Conservation (phyloP, 2,329 filamentous ascomycete species). For the Stemphylium beticola region DNA sequence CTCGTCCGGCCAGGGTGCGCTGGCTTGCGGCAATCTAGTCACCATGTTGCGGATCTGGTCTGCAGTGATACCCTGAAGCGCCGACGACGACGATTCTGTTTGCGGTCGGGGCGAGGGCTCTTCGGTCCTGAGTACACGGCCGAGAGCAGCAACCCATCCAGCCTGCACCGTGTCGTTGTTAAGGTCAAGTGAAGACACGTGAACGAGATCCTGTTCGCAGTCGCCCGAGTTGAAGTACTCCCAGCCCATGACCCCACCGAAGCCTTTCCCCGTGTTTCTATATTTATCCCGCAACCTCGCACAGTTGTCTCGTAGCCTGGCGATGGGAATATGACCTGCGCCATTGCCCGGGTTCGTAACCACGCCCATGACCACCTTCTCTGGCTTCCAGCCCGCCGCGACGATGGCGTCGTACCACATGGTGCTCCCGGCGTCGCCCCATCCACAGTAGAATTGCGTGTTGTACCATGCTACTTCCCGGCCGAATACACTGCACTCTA, state of each 20-base stretch:
- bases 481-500: conserved; percentile 61
- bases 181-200: conserved; percentile 29
- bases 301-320: conserved; percentile 63
- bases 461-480: conserved; percentile 82
- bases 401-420: conserved; percentile 61
- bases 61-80: conserved; percentile 32
- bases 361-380: conserved; percentile 79
- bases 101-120: conserved; percentile 25
- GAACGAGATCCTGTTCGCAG: conserved; percentile 35
- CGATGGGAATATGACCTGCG: conserved; percentile 64
- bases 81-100: conserved; percentile 16
- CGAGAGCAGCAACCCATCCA: conserved; percentile 74
- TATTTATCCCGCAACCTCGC: conserved; percentile 65
- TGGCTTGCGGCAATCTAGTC: conserved; percentile 39
- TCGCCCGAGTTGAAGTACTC: conserved; percentile 82
- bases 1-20: conserved; percentile 49
- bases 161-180: conserved; percentile 38
- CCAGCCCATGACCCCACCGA: conserved; percentile 94
- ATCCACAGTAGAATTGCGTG: conserved; percentile 91
- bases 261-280: conserved; percentile 53
- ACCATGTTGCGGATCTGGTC: conserved; percentile 45
- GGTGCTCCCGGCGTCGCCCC: conserved; percentile 69
- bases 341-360: conserved; percentile 81
- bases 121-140: conserved; percentile 48
- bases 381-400: conserved; percentile 71